These are phyloP conservation scores for Aureobasidium zeae DNA, from an alignment of 2,329 filamentous ascomycete genomes.

Conservation along the genomic window DNA sequence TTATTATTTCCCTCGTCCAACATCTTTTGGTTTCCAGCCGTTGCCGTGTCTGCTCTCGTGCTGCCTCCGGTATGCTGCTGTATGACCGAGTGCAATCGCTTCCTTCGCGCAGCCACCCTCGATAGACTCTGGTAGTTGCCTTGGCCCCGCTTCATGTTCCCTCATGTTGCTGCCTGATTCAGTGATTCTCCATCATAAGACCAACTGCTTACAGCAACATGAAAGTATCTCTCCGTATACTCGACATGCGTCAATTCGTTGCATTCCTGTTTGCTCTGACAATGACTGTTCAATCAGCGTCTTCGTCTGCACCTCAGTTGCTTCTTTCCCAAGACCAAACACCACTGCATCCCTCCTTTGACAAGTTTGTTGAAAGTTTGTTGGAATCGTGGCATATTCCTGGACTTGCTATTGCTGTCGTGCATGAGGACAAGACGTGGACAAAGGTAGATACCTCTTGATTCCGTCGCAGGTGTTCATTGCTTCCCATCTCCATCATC, in stretches of 20 bases:
- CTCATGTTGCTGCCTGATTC: not conserved
- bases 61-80: too few species aligned
- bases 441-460: slow-evolving; percentile 17
- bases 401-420: slow-evolving; percentile 19
- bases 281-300: not conserved
- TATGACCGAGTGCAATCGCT: too few species aligned
- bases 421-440: slow-evolving; percentile 17
- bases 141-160: not conserved
- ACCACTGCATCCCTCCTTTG: slow-evolving; percentile 16
- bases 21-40: too few species aligned
- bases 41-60: too few species aligned
- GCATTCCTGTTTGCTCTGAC: not conserved
- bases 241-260: slow-evolving; percentile 1
- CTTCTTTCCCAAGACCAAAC: not conserved
- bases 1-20: too few species aligned
- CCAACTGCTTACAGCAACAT: too few species aligned
- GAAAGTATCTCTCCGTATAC: too few species aligned
- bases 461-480: too few species aligned
- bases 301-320: slow-evolving; percentile 1
- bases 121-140: too few species aligned
- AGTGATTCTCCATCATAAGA: too few species aligned
- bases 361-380: slow-evolving; percentile 16
- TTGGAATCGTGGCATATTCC: slow-evolving; percentile 20
- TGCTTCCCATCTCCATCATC: not conserved
- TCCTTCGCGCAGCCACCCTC: too few species aligned